Conservation (phyloP, 2,329 filamentous ascomycete genomes). For the Penicillium sp. region DNA sequence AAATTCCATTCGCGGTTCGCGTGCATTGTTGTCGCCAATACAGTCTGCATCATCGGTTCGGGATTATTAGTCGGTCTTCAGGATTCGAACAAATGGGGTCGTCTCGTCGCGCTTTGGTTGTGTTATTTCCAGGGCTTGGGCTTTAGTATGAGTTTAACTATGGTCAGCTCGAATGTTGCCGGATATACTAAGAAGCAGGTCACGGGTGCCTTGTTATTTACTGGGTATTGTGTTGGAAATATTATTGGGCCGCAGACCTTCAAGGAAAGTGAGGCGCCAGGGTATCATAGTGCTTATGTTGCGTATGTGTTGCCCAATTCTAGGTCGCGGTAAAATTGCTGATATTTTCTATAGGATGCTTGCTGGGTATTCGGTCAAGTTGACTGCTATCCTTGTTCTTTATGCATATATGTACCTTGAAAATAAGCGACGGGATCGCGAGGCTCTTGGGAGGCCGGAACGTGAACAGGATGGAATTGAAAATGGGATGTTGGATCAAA, state of each 20-base stretch:
- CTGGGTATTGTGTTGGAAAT: constrained; percentile 55
- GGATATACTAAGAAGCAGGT: constrained; percentile 58
- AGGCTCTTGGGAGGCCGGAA: constrained; percentile 40
- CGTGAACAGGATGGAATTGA: constrained; percentile 54
- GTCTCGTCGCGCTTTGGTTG: constrained; percentile 57
- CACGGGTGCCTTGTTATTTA: constrained; percentile 51
- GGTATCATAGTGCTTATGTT: constrained; percentile 43
- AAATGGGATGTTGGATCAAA: constrained; percentile 54
- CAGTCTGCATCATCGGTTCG: constrained; percentile 55
- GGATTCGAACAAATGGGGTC: constrained; percentile 54
- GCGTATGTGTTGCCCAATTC: constrained; percentile 11
- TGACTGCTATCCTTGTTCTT: constrained; percentile 49
- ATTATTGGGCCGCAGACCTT: constrained; percentile 57
- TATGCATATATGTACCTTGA: constrained; percentile 56
- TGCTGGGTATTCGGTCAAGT: constrained; percentile 55
- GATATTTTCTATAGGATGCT: constrained; percentile 47
- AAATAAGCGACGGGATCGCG: constrained; percentile 55
- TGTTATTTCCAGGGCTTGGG: constrained; percentile 55
- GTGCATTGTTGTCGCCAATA: constrained; percentile 57
- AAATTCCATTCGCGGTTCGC: constrained; percentile 52
- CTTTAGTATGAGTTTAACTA: constrained; percentile 54
- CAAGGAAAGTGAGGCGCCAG: constrained; percentile 48
- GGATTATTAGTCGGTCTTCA: constrained; percentile 54
- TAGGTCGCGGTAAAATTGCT: neutral
- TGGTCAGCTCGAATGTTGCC: constrained; percentile 54